These are phyloP conservation scores for Amylostereum areolatum DNA, from an alignment of 1,284 basidiomycete species.

Conservation along the genomic window DNA sequence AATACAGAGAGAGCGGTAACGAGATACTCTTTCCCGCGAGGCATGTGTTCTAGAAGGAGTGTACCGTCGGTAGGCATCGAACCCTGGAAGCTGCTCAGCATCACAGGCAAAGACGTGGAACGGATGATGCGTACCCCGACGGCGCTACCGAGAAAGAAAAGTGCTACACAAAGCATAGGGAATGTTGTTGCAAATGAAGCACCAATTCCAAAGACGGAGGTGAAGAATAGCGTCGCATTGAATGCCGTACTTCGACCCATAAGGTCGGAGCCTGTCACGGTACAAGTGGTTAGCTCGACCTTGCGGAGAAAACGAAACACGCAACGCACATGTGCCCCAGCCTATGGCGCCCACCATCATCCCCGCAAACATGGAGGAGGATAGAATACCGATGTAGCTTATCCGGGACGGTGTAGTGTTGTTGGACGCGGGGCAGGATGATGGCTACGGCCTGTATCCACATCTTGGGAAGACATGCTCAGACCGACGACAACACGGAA, in stretches of 20 bases:
- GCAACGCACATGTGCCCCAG: slow-evolving; percentile 77
- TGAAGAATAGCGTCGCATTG: slow-evolving; percentile 88
- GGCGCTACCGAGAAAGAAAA: slow-evolving; percentile 89
- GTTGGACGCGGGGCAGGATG: slow-evolving; percentile 87
- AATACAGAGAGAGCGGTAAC: slow-evolving; percentile 95
- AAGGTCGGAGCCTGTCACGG: slow-evolving; percentile 57
- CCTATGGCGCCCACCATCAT: slow-evolving; percentile 96
- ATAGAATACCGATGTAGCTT: slow-evolving; percentile 69
- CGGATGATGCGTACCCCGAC: slow-evolving; percentile 59
- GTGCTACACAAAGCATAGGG: slow-evolving; percentile 60
- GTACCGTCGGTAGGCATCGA: slow-evolving; percentile 98
- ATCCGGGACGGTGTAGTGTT: slow-evolving; percentile 77
- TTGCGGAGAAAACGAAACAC: slow-evolving; percentile 2
- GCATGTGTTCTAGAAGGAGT: slow-evolving; percentile 90
- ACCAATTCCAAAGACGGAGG: slow-evolving; percentile 83
- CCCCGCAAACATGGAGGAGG: slow-evolving; percentile 80
- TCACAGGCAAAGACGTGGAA: slow-evolving; percentile 5
- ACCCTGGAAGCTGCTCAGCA: slow-evolving; percentile 40
- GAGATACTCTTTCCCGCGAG: slow-evolving; percentile 85
- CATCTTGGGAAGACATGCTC: slow-evolving; percentile 54
- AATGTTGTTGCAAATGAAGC: slow-evolving; percentile 79
- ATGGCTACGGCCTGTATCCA: slow-evolving; percentile 88
- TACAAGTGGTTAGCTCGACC: background rate
- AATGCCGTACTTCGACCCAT: slow-evolving; percentile 87
- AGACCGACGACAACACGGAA: slow-evolving; percentile 14